Conservation (phyloP, 2,329 filamentous ascomycete genomes). For the Neoarthrinium moseri region DNA sequence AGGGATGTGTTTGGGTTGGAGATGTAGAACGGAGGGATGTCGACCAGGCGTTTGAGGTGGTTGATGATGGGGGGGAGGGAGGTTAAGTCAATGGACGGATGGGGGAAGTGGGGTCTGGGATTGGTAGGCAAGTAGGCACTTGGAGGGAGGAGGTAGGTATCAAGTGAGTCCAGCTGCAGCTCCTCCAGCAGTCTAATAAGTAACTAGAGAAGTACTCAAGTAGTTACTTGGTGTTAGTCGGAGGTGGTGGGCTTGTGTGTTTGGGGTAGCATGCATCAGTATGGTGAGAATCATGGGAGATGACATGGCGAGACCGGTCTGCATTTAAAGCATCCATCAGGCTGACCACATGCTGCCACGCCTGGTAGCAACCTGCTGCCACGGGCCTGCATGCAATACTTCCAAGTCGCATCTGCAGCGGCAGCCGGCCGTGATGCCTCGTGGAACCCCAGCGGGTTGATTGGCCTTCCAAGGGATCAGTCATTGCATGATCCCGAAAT, state of each 20-base stretch:
- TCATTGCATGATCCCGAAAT: slow-evolving; percentile 5
- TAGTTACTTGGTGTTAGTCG: not conserved
- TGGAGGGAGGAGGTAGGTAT: too few species aligned
- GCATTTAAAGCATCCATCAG: not conserved
- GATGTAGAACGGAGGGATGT: slow-evolving; percentile 4
- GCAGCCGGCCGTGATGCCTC: not conserved
- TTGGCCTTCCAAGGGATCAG: not conserved
- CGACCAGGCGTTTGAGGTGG: slow-evolving; percentile 7
- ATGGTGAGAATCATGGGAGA: slow-evolving; percentile 2
- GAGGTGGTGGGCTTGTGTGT: not conserved
- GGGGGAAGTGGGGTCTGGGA: slow-evolving; percentile 9
- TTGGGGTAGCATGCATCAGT: slow-evolving; percentile 6
- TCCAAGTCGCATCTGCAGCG: not conserved
- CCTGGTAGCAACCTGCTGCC: not conserved
- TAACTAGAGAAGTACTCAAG: not conserved
- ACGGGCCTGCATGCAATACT: not conserved
- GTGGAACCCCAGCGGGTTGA: not conserved
- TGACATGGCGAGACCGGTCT: not conserved
- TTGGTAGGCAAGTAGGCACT: too few species aligned
- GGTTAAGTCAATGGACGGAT: slow-evolving; percentile 1
- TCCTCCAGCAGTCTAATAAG: not conserved
- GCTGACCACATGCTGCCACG: too few species aligned
- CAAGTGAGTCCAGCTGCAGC: not conserved
- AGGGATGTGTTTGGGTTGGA: slow-evolving; percentile 1
- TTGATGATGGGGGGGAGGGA: slow-evolving; percentile 6